phyloP scores from a whole-genome alignment of 768 basidiomycete genomes.

The Mycena latifolia region DNA sequence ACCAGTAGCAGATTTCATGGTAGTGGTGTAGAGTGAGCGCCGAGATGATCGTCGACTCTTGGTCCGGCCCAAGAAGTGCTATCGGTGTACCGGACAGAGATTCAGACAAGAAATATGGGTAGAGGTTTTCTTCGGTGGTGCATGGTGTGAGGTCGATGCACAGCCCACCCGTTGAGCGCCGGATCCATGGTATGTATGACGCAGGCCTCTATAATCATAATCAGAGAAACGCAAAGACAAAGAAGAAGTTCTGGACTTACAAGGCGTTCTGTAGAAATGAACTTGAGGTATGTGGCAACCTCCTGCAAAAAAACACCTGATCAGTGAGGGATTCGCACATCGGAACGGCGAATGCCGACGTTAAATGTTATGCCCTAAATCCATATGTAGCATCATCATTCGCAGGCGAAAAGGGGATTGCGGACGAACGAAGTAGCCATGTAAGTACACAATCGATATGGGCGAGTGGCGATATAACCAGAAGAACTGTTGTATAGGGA shows the following conservation, averaged over 20 bases:
- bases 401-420: neutral
- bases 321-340: neutral
- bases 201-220: neutral
- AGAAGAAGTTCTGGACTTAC: neutral
- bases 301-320: neutral
- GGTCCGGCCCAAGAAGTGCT: neutral
- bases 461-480: neutral
- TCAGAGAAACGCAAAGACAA: neutral
- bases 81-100: neutral
- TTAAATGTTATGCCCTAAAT: neutral
- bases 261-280: neutral
- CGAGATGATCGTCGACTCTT: neutral
- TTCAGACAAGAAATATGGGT: conserved; percentile 1
- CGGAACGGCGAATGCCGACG: neutral
- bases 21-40: neutral
- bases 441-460: neutral
- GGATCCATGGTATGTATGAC: conserved; percentile 7
- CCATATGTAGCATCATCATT: neutral
- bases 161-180: neutral
- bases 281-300: neutral
- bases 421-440: conserved; percentile 4
- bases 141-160: conserved; percentile 7
- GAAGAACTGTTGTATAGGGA: conserved; percentile 9
- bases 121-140: neutral
- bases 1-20: conserved; percentile 18